Percentiles rank a stretch among this genome's conserved stretches.
These are phyloP conservation scores for Metarhizium sp. DNA, from an alignment of 2,329 filamentous ascomycete species.

Conservation along the genomic window DNA sequence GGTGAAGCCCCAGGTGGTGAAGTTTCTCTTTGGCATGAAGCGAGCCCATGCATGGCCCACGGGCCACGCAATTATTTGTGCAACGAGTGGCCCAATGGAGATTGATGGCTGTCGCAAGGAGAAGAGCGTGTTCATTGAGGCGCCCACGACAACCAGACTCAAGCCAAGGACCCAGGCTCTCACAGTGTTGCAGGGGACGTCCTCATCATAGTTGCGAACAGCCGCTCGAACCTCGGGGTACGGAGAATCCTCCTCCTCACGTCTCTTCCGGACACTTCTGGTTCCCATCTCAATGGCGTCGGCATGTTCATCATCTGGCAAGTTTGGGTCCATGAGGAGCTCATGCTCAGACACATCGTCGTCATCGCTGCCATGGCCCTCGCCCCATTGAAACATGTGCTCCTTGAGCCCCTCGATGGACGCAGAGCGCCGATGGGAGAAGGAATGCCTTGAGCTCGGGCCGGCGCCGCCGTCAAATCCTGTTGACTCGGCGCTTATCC, in stretches of 20 bases:
- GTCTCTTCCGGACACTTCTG: constrained; percentile 20
- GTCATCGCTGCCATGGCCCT: constrained; percentile 28
- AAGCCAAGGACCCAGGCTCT: constrained; percentile 57
- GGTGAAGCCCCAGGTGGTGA: constrained; percentile 41
- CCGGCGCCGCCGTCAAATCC: constrained; percentile 11
- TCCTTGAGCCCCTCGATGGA: constrained; percentile 17
- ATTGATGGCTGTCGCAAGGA: constrained; percentile 54
- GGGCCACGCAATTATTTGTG: constrained; percentile 56
- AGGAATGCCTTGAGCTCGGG: constrained; percentile 17
- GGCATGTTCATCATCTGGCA: constrained; percentile 32
- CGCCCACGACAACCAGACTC: constrained; percentile 44
- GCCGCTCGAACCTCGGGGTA: constrained; percentile 59
- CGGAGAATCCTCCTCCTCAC: constrained; percentile 48
- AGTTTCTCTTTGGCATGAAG: constrained; percentile 39
- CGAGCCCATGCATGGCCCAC: constrained; percentile 52
- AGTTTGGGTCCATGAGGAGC: constrained; percentile 45
- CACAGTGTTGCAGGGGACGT: constrained; percentile 56
- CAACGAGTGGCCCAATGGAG: constrained; percentile 49
- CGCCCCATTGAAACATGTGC: constrained; percentile 31
- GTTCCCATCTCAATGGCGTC: constrained; percentile 17
- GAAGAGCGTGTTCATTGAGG: constrained; percentile 54
- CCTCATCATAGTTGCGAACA: constrained; percentile 55
- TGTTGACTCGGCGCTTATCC: constrained; percentile 10
- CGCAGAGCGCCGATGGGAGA: constrained; percentile 15
- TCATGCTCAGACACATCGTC: constrained; percentile 44